phyloP scores from a whole-genome alignment of 2,329 filamentous ascomycete genomes.

The Cercospora janseana region DNA sequence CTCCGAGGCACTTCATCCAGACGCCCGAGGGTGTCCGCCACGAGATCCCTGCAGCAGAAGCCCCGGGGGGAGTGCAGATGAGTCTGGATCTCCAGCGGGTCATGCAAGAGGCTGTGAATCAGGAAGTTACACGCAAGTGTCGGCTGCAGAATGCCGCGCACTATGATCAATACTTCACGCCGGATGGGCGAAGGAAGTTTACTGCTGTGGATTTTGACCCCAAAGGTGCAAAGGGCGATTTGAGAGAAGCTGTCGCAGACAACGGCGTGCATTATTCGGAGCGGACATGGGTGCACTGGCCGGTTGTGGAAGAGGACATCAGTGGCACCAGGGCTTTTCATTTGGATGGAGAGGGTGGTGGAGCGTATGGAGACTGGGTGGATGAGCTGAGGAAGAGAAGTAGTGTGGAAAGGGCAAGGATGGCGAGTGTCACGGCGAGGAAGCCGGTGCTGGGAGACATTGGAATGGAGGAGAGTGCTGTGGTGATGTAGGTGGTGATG shows the following conservation, averaged over 20 bases:
- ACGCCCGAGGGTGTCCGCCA: conserved; percentile 39
- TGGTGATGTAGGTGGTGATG: too few relatives aligned
- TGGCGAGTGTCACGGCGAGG: neutral
- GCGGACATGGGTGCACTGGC: conserved; percentile 48
- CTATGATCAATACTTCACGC: neutral
- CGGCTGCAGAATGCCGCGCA: neutral
- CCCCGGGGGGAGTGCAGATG: conserved; percentile 17
- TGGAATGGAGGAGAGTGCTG: too few relatives aligned
- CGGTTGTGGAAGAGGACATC: conserved; percentile 39
- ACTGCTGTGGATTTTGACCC: conserved; percentile 37
- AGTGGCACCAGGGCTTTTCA: conserved; percentile 39
- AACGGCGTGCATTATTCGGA: conserved; percentile 46
- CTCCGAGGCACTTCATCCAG: conserved; percentile 51
- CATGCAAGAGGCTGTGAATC: conserved; percentile 37
- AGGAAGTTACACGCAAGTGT: conserved; percentile 27
- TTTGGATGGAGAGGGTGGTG: conserved; percentile 19
- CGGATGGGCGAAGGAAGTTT: conserved; percentile 31
- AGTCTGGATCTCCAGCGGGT: conserved; percentile 33
- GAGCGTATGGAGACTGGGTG: neutral
- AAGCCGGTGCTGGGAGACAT: neutral
- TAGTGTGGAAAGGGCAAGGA: neutral
- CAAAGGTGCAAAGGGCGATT: conserved; percentile 43
- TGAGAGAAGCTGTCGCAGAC: conserved; percentile 33
- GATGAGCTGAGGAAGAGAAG: neutral
- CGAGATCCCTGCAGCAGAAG: conserved; percentile 48